These are phyloP conservation scores for Hymenochaete sp. DNA, from an alignment of 1,284 basidiomycete genomes.

Conservation along the genomic window DNA sequence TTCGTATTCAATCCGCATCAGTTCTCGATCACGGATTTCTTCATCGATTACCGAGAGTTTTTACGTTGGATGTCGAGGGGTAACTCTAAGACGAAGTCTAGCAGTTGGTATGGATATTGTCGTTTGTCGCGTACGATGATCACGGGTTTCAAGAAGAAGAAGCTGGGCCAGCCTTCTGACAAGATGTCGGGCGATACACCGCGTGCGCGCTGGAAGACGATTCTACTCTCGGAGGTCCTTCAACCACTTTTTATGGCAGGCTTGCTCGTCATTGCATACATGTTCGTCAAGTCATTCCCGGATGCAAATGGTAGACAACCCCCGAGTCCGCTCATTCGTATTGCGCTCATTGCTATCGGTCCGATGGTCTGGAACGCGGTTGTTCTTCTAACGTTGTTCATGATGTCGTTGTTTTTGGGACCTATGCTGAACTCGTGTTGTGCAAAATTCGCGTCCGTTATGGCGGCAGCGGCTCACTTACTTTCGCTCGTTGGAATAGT, in stretches of 20 bases:
- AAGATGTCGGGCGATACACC: conserved; percentile 88
- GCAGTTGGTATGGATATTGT: conserved; percentile 98
- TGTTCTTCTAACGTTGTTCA: conserved; percentile 79
- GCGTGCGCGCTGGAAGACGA: conserved; percentile 79
- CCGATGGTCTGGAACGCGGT: conserved; percentile 96
- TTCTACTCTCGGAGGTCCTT: conserved; percentile 81
- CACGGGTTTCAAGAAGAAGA: conserved; percentile 98
- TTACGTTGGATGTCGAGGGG: conserved; percentile 96
- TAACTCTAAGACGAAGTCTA: conserved; percentile 89
- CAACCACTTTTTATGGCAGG: conserved; percentile 72
- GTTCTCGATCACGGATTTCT: conserved; percentile 91
- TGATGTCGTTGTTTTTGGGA: conserved; percentile 85
- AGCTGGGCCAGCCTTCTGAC: conserved; percentile 90
- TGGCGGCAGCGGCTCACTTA: conserved; percentile 85
- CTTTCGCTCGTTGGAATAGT: conserved; percentile 73
- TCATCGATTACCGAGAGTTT: conserved; percentile 97
- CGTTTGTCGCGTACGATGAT: conserved; percentile 91
- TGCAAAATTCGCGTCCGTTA: conserved; percentile 80
- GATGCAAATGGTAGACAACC: conserved; percentile 52
- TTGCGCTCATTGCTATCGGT: conserved; percentile 84
- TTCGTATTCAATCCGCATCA: conserved; percentile 98
- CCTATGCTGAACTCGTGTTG: conserved; percentile 79
- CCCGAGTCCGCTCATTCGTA: conserved; percentile 81
- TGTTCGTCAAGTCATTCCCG: conserved; percentile 86
- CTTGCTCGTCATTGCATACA: conserved; percentile 81